Evolutionary conservation across 2,329 filamentous ascomycete species (phyloP).

Genomic region (Talaromyces sp.): DNA sequence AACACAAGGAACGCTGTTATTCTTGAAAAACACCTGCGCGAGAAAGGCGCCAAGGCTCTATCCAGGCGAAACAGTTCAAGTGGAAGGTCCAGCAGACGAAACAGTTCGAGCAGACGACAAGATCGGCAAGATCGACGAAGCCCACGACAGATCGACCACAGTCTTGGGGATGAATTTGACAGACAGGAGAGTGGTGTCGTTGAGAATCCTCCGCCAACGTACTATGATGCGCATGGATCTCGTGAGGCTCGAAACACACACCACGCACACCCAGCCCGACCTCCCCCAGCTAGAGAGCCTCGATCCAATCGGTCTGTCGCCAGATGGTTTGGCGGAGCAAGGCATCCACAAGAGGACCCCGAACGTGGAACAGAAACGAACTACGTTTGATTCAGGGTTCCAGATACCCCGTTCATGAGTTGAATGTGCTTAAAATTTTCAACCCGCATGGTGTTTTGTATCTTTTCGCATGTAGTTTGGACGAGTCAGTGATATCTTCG

Average conservation of each 20-base stretch:
- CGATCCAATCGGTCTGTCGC: conserved; percentile 28
- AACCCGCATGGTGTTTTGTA: not conserved
- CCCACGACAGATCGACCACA: conserved; percentile 23
- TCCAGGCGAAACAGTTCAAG: not conserved
- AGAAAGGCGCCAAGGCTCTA: conserved; percentile 41
- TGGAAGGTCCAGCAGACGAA: not conserved
- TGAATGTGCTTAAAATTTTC: not conserved
- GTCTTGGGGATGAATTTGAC: conserved; percentile 43
- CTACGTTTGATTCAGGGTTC: not conserved
- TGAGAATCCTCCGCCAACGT: conserved; percentile 28
- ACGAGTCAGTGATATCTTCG: not conserved
- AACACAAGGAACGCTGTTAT: conserved; percentile 52
- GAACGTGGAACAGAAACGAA: conserved; percentile 22
- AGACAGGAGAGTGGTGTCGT: conserved; percentile 33
- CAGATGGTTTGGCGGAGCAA: conserved; percentile 34
- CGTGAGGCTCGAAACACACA: conserved; percentile 16
- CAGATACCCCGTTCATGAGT: not conserved
- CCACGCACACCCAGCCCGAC: conserved; percentile 20
- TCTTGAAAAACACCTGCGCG: conserved; percentile 48
- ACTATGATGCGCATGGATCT: conserved; percentile 22
- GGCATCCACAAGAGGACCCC: conserved; percentile 30
- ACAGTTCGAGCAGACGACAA: conserved; percentile 19
- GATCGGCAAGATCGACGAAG: conserved; percentile 9
- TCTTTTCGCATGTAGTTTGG: not conserved
- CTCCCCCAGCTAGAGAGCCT: conserved; percentile 28